These are phyloP conservation scores for Coniochaeta sp. DNA, from an alignment of 2,329 filamentous ascomycete species.

Conservation along the genomic window DNA sequence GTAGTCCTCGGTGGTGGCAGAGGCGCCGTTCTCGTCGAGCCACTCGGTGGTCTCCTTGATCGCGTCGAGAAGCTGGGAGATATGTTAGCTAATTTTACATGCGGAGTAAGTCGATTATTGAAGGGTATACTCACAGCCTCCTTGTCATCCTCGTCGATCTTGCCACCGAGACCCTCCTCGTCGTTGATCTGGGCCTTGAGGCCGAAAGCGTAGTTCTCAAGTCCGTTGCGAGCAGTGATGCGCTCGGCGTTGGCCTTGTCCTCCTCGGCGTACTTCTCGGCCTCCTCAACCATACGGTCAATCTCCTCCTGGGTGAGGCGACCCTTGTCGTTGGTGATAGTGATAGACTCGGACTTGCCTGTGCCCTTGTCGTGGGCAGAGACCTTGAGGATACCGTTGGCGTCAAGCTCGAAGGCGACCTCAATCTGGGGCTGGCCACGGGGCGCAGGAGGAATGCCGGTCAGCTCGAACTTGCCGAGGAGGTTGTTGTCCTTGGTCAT, in stretches of 20 bases:
- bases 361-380: conserved; percentile 96
- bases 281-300: conserved; percentile 97
- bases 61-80: conserved; percentile 70
- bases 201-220: conserved; percentile 99
- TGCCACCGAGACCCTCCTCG: conserved; percentile 91
- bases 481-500: conserved; percentile 97
- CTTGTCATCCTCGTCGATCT: conserved; percentile 99
- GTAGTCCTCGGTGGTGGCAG: conserved; percentile 86
- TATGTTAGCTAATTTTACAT: conserved; percentile 26
- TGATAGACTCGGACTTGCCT: conserved; percentile 94
- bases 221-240: conserved; percentile 91
- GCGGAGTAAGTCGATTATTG: not conserved
- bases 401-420: conserved; percentile 94
- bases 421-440: conserved; percentile 98
- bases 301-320: conserved; percentile 95
- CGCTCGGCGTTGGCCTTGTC: conserved; percentile 97
- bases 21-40: conserved; percentile 89
- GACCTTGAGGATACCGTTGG: conserved; percentile 97
- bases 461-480: conserved; percentile 97
- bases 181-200: conserved; percentile 99
- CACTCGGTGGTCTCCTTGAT: conserved; percentile 96
- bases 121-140: conserved; percentile 60
- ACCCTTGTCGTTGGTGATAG: conserved; percentile 99
- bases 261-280: conserved; percentile 97
- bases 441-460: conserved; percentile 87